phyloP scores from a whole-genome alignment of 441 rosid genomes.

The Adansonia grandidieri region DNA sequence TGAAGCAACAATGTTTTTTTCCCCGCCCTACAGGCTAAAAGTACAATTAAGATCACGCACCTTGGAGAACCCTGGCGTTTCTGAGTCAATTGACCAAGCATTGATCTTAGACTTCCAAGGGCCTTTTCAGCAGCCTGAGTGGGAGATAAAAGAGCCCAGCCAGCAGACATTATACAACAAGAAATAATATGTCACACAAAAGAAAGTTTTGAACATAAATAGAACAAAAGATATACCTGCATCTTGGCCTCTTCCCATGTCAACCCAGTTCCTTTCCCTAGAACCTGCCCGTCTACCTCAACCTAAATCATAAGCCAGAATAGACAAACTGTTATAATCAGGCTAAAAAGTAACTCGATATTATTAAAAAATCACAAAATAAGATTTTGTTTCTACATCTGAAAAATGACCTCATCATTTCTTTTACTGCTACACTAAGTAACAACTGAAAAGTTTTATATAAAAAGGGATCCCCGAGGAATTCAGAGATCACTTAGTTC shows the following conservation, averaged over 20 bases:
- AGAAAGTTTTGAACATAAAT: slow-evolving; percentile 21
- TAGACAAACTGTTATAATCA: slow-evolving; percentile 21
- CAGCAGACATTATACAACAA: slow-evolving; percentile 21
- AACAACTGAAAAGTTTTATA: background rate
- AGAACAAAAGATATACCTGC: slow-evolving; percentile 55
- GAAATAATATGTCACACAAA: slow-evolving; percentile 1
- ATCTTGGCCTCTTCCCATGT: slow-evolving; percentile 96
- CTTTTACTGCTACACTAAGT: background rate
- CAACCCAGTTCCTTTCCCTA: slow-evolving; percentile 84
- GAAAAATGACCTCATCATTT: background rate
- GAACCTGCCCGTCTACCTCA: slow-evolving; percentile 85
- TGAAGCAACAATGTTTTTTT: background rate
- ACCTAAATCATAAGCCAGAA: slow-evolving; percentile 55
- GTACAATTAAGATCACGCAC: slow-evolving; percentile 46
- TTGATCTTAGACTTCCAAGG: slow-evolving; percentile 64
- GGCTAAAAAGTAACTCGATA: background rate
- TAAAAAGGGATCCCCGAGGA: background rate
- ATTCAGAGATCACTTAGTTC: background rate
- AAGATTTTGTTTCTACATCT: background rate
- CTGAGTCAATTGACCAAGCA: slow-evolving; percentile 62
- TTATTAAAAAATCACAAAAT: background rate
- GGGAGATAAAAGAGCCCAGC: slow-evolving; percentile 25
- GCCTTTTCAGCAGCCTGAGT: slow-evolving; percentile 96
- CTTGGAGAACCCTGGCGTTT: slow-evolving; percentile 86
- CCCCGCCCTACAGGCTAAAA: background rate